A percentile compares a stretch with the other conserved stretches of the same genome.
Conservation (phyloP, 768 basidiomycete genomes). For the Suillus ampliporus region DNA sequence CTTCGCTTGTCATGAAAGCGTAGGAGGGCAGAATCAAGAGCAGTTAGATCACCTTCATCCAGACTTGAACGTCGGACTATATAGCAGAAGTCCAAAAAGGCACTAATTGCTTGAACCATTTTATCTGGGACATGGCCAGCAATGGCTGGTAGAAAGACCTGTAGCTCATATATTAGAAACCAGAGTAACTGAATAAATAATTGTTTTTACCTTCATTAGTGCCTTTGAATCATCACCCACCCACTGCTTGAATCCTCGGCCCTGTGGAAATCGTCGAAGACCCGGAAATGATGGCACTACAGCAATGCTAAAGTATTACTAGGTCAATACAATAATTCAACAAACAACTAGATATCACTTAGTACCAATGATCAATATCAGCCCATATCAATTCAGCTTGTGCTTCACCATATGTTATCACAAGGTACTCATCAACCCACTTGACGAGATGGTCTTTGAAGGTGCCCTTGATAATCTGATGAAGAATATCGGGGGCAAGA, state of each 20-base stretch:
- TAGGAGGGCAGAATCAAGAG: conserved; percentile 9
- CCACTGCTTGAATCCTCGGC: conserved; percentile 42
- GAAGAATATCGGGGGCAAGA: conserved; percentile 18
- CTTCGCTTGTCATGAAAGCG: conserved; percentile 10
- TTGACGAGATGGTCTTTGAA: conserved; percentile 49
- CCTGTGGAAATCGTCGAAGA: conserved; percentile 36
- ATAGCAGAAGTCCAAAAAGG: conserved; percentile 39
- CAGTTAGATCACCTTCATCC: conserved; percentile 17
- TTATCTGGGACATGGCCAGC: conserved; percentile 35
- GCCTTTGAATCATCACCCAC: conserved; percentile 45
- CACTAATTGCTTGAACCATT: conserved; percentile 29
- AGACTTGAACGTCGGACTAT: conserved; percentile 16
- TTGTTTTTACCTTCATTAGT: conserved; percentile 30
- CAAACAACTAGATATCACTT: conserved; percentile 7
- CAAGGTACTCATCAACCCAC: conserved; percentile 42
- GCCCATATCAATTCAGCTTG: conserved; percentile 34
- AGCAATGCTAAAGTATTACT: conserved; percentile 31
- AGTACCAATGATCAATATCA: conserved; percentile 28
- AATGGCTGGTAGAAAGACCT: conserved; percentile 40
- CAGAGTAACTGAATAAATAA: background rate
- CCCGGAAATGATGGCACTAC: conserved; percentile 35
- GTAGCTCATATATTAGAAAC: background rate
- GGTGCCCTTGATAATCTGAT: conserved; percentile 48
- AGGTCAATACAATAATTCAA: conserved; percentile 1
- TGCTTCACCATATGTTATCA: conserved; percentile 19